These are phyloP conservation scores for Cardamine resedifolia DNA, from an alignment of 345 rosid species.

Conservation along the genomic window DNA sequence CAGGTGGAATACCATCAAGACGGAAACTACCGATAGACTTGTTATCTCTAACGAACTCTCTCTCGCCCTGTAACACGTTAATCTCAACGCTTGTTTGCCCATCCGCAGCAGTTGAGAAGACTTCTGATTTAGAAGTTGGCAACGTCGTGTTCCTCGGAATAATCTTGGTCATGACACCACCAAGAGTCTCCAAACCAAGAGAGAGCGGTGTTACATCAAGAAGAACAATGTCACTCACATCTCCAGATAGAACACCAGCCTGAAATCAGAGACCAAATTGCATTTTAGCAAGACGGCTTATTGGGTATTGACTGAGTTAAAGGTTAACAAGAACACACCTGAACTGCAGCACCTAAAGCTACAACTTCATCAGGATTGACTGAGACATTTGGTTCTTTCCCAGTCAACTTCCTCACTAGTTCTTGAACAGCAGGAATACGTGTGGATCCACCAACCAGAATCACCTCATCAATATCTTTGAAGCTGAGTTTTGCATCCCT, in stretches of 20 bases:
- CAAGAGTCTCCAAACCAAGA: conserved; percentile 90
- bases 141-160: conserved; percentile 91
- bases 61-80: conserved; percentile 94
- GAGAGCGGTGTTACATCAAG: conserved; percentile 89
- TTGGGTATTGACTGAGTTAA: background rate
- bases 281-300: background rate
- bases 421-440: conserved; percentile 97
- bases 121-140: conserved; percentile 98
- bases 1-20: conserved; percentile 75
- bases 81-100: conserved; percentile 99
- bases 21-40: conserved; percentile 85
- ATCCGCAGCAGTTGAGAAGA: conserved; percentile 97
- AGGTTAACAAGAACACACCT: conserved; percentile 47
- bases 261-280: conserved; percentile 14
- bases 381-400: conserved; percentile 93
- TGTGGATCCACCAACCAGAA: conserved; percentile 98
- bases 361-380: conserved; percentile 99
- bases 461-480: conserved; percentile 88
- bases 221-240: conserved; percentile 93
- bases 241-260: conserved; percentile 98
- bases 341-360: conserved; percentile 98
- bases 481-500: conserved; percentile 88
- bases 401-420: conserved; percentile 85
- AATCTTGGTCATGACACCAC: conserved; percentile 98
- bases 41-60: conserved; percentile 96